Evolutionary conservation across 495 filamentous ascomycete genomes (phyloP), one percentile per base, ranked within the genome.

Genomic region (Hyphodiscus hymeniophilus): DNA sequence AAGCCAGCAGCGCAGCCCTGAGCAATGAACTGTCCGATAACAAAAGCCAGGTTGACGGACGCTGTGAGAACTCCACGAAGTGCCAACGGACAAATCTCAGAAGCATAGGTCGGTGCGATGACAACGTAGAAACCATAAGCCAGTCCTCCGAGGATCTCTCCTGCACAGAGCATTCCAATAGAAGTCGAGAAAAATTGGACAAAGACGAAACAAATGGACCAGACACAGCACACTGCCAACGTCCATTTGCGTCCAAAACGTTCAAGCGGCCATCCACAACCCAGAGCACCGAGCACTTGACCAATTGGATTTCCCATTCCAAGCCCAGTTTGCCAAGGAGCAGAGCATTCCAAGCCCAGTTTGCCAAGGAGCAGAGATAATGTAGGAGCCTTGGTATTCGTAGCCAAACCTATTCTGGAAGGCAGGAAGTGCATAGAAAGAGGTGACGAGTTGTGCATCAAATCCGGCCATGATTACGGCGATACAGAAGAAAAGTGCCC

Each of bases 61-160:
- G 48, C 45, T 0, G 55, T 50, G 18, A 50, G 26, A 18, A 47
- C 15, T 4, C 55, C 54, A 22, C 54, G 41, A 3, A 58, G 17
- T n/a, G 47, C 51, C 4, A 50, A 35, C 13, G 51, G 47, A 39
- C 48, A 51, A 22, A 55, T 36, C 26, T 54, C 55, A 33, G 53
- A 47, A 16, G 66, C 67, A 48, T 79, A 79, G 1, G 72, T 63
- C 0, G 71, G 66, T 0, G 69, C 69, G 48, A 77, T 65, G 15
- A 72, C 74, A 44, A 70, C 69, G 62, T 73, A 79, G 41, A 76
- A 63, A 44, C 84, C 85, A 81, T 81, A 87, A 3, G 82, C 81
- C 45, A 89, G 76, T 45, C 84, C 83, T 20, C 79, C 80, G 5
- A 90, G 66, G 28, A 88, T 73, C 59, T 83, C 82, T 30, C 76